These are phyloP conservation scores for Hypoxylon sp. DNA, from an alignment of 2,329 filamentous ascomycete species.

Conservation along the genomic window DNA sequence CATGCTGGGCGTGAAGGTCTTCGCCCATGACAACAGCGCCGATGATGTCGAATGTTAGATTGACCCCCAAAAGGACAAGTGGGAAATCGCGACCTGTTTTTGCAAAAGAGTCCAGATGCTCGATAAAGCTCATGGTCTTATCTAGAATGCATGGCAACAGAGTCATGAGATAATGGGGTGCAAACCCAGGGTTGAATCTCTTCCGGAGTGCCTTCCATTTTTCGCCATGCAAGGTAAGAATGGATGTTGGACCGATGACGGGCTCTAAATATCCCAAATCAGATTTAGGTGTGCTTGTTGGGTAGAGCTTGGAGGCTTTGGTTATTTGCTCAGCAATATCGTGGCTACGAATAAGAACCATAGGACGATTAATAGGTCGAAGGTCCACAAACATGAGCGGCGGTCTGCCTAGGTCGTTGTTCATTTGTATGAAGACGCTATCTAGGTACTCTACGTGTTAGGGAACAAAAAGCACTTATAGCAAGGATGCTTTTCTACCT, in stretches of 20 bases:
- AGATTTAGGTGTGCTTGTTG: slow-evolving; percentile 55
- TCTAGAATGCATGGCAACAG: slow-evolving; percentile 38
- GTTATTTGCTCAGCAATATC: slow-evolving; percentile 59
- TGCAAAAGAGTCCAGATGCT: slow-evolving; percentile 26
- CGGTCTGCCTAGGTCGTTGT: slow-evolving; percentile 53
- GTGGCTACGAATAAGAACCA: slow-evolving; percentile 55
- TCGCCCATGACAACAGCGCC: slow-evolving; percentile 29
- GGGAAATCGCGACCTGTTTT: slow-evolving; percentile 28
- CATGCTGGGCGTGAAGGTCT: slow-evolving; percentile 3
- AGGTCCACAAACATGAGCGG: slow-evolving; percentile 56
- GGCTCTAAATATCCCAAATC: slow-evolving; percentile 27
- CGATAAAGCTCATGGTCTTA: slow-evolving; percentile 35
- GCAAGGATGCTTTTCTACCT: not conserved
- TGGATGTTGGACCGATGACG: slow-evolving; percentile 12
- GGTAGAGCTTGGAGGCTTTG: slow-evolving; percentile 52
- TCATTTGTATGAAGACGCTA: slow-evolving; percentile 42
- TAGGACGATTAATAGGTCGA: slow-evolving; percentile 54
- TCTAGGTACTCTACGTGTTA: too few relatives aligned
- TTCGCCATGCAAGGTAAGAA: slow-evolving; percentile 19
- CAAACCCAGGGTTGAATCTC: slow-evolving; percentile 34
- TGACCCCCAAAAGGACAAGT: slow-evolving; percentile 28
- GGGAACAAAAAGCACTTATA: too few relatives aligned
- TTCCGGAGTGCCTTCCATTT: slow-evolving; percentile 35
- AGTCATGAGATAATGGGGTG: slow-evolving; percentile 38
- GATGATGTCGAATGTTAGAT: slow-evolving; percentile 43